phyloP scores from a whole-genome alignment of 306 rosid species.

The Leucaena leucocephala region DNA sequence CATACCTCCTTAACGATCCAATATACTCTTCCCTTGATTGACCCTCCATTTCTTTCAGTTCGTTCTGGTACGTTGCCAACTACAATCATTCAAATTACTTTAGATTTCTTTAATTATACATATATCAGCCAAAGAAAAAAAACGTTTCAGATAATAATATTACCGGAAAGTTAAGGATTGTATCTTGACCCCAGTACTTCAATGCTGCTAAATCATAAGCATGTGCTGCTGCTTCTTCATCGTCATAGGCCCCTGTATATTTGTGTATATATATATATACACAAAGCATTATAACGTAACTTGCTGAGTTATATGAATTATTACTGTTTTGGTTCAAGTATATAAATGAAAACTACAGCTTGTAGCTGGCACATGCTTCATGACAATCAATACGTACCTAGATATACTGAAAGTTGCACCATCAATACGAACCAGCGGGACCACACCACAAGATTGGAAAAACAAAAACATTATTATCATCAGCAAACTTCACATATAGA shows the following conservation, averaged over 20 bases:
- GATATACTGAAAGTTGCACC: slow-evolving; percentile 61
- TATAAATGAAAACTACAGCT: slow-evolving; percentile 1
- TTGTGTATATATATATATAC: background rate
- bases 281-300: background rate
- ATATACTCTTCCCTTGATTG: slow-evolving; percentile 89
- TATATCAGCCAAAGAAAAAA: background rate
- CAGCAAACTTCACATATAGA: background rate
- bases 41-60: slow-evolving; percentile 74
- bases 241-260: slow-evolving; percentile 81
- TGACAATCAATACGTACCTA: slow-evolving; percentile 48
- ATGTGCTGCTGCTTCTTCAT: slow-evolving; percentile 94
- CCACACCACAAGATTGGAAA: slow-evolving; percentile 7
- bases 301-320: background rate
- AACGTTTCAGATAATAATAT: background rate
- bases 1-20: slow-evolving; percentile 85
- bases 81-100: slow-evolving; percentile 16
- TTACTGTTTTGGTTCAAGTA: background rate
- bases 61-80: slow-evolving; percentile 63
- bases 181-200: slow-evolving; percentile 92
- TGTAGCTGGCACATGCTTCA: background rate
- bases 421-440: background rate
- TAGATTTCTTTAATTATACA: background rate
- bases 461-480: background rate
- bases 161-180: slow-evolving; percentile 88
- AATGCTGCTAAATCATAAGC: slow-evolving; percentile 97